Evolutionary conservation across 495 filamentous ascomycete genomes (phyloP).

Genomic region (Hypoxylon crocopeplum): DNA sequence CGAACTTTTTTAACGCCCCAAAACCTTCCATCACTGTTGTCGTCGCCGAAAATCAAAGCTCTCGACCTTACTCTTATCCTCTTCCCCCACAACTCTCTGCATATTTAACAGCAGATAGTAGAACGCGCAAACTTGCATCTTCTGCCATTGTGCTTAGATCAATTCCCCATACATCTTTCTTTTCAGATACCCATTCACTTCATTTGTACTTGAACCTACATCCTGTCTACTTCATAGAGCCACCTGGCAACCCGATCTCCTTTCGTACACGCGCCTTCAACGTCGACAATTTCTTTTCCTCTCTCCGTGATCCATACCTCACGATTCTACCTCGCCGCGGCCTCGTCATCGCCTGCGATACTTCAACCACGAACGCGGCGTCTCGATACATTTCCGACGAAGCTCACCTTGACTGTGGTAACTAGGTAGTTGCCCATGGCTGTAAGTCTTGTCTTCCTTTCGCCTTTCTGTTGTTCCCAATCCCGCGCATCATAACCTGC

Average conservation of each 20-base stretch:
- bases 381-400: too few relatives aligned
- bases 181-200: conserved; percentile 33
- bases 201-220: conserved; percentile 10
- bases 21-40: conserved; percentile 29
- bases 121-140: neutral
- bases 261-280: conserved; percentile 17
- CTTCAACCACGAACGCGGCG: too few relatives aligned
- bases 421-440: too few relatives aligned
- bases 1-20: conserved; percentile 29
- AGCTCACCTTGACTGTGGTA: neutral
- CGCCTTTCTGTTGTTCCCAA: neutral
- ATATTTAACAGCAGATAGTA: conserved; percentile 9
- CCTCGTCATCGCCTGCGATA: too few relatives aligned
- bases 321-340: neutral
- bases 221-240: conserved; percentile 11
- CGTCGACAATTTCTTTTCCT: neutral
- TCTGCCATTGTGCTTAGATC: conserved; percentile 6
- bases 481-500: neutral
- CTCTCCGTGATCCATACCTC: neutral
- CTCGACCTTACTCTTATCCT: neutral
- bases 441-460: too few relatives aligned
- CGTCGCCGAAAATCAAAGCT: conserved; percentile 29
- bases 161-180: conserved; percentile 20
- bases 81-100: neutral
- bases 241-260: conserved; percentile 12